phyloP scores from a whole-genome alignment of 192 early-diverging fungal genomes.

The Backusella tarrabulga region DNA sequence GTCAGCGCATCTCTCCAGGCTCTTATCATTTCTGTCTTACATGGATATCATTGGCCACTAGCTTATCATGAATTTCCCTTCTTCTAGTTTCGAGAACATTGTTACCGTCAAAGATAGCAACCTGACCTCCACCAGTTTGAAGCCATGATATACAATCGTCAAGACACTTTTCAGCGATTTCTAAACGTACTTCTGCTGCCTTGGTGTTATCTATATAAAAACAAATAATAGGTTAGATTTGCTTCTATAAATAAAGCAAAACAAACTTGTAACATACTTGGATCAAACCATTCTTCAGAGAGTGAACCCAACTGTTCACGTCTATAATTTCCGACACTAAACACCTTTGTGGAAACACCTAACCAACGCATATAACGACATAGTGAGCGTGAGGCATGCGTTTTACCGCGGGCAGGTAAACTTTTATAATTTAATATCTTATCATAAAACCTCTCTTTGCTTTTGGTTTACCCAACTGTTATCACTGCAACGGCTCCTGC shows the following conservation, averaged over 20 bases:
- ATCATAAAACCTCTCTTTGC: not conserved
- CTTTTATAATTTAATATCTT: conserved; percentile 28
- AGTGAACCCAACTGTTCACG: conserved; percentile 71
- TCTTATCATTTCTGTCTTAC: conserved; percentile 15
- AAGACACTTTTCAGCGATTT: conserved; percentile 66
- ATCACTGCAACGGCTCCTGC: conserved; percentile 78
- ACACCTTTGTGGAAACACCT: conserved; percentile 87
- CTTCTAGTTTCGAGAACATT: conserved; percentile 65
- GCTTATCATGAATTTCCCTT: conserved; percentile 52
- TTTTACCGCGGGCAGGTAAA: conserved; percentile 92
- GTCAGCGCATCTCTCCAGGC: not conserved
- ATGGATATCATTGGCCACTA: conserved; percentile 56
- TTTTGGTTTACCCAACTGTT: conserved; percentile 59
- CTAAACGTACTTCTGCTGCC: conserved; percentile 44
- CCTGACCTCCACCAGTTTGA: conserved; percentile 64
- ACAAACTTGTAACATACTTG: conserved; percentile 42
- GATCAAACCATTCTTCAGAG: conserved; percentile 76
- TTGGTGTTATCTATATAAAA: conserved; percentile 34
- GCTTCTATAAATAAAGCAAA: not conserved
- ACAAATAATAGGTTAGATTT: not conserved
- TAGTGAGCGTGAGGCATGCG: conserved; percentile 79
- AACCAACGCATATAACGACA: conserved; percentile 95
- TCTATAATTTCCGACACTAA: conserved; percentile 97
- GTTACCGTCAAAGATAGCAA: conserved; percentile 76
- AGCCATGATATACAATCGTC: conserved; percentile 71